Conservation (phyloP, 768 basidiomycete species). For the Mycena galericulata region DNA sequence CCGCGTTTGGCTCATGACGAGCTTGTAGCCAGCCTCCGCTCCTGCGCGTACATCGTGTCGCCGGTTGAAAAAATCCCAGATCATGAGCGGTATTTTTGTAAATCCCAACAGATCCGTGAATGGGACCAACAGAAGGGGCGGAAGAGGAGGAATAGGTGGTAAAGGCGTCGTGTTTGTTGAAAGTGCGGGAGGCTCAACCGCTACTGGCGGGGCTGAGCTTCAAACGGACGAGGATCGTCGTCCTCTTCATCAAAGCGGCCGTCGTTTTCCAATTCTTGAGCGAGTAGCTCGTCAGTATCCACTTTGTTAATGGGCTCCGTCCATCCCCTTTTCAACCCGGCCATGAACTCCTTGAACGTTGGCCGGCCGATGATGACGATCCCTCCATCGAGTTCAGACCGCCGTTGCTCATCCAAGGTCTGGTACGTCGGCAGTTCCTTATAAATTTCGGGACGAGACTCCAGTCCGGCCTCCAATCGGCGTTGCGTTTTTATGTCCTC, state of each 20-base stretch:
- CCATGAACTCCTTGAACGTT: slow-evolving; percentile 95
- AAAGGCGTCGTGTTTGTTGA: neutral
- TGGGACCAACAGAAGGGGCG: slow-evolving; percentile 83
- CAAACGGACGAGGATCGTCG: slow-evolving; percentile 23
- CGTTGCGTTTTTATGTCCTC: slow-evolving; percentile 80
- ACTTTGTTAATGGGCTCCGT: slow-evolving; percentile 74
- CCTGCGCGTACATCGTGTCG: slow-evolving; percentile 84
- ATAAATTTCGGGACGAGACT: slow-evolving; percentile 55
- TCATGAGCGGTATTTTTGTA: slow-evolving; percentile 87
- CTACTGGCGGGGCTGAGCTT: too few relatives aligned
- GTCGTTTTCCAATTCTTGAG: slow-evolving; percentile 76
- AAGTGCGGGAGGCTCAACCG: neutral
- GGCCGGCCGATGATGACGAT: slow-evolving; percentile 88
- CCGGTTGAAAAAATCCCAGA: slow-evolving; percentile 93
- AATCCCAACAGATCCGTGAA: slow-evolving; percentile 85
- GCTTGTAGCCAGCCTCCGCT: slow-evolving; percentile 81
- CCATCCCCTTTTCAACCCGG: slow-evolving; percentile 89
- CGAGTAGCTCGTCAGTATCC: slow-evolving; percentile 79
- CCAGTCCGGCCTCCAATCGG: slow-evolving; percentile 74
- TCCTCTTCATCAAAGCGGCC: slow-evolving; percentile 78
- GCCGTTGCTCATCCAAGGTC: slow-evolving; percentile 62
- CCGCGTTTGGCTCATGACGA: slow-evolving; percentile 74
- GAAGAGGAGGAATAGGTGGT: slow-evolving; percentile 61
- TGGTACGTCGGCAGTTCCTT: slow-evolving; percentile 66
- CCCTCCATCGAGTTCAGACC: slow-evolving; percentile 83